A percentile compares a stretch with the other conserved stretches of the same genome.
Evolutionary conservation across 169 alveolate species (phyloP).

Genomic region (Pseudocohnilembus persalinus): DNA sequence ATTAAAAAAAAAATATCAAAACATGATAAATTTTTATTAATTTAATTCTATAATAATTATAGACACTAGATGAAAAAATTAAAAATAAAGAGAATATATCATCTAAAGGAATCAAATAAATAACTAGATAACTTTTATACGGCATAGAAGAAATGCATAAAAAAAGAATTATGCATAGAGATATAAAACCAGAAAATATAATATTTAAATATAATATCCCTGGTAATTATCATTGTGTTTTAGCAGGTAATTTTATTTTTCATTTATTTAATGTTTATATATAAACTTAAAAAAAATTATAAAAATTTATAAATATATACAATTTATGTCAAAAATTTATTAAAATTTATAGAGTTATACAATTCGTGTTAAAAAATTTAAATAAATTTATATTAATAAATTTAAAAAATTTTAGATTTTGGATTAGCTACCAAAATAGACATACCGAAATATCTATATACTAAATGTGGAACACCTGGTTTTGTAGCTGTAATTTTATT

Average conservation of each 20-base stretch:
- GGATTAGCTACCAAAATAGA: constrained; percentile 37
- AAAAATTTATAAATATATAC: too few species aligned
- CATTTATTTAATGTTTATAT: too few species aligned
- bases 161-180: constrained; percentile 41
- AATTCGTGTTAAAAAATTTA: too few species aligned
- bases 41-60: not conserved
- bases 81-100: not conserved
- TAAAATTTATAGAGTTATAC: too few species aligned
- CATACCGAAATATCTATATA: constrained; percentile 19
- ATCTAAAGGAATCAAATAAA: constrained; percentile 11
- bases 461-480: constrained; percentile 52
- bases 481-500: constrained; percentile 33
- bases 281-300: not conserved
- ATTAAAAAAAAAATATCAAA: not conserved
- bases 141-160: constrained; percentile 35
- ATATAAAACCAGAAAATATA: constrained; percentile 45
- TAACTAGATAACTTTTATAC: constrained; percentile 12
- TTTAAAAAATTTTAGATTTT: constrained; percentile 27
- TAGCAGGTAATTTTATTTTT: not conserved
- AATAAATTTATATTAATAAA: too few species aligned
- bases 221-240: not conserved
- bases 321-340: too few species aligned
- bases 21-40: not conserved
- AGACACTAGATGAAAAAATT: constrained; percentile 4
- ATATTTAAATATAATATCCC: constrained; percentile 21